These are phyloP conservation scores for Pleurotus giganteus DNA, from an alignment of 768 basidiomycete genomes.

Conservation along the genomic window DNA sequence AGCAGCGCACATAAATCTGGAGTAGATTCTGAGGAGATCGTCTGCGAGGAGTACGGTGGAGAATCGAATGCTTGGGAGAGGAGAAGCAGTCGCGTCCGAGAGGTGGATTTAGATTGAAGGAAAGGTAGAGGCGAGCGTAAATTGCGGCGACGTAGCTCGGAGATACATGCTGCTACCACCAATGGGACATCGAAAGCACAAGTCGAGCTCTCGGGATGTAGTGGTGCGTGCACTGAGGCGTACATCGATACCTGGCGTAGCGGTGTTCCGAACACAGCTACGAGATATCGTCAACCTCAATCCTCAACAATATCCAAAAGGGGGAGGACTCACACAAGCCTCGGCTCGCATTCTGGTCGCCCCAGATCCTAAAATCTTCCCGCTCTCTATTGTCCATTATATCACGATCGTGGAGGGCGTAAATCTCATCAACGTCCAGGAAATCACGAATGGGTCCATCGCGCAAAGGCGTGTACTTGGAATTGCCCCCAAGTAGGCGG, in stretches of 20 bases:
- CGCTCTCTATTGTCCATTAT: constrained; percentile 4
- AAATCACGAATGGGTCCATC: not conserved
- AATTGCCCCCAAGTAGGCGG: not conserved
- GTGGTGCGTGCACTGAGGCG: not conserved
- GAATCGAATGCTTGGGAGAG: not conserved
- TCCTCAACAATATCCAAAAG: not conserved
- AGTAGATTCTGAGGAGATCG: constrained; percentile 27
- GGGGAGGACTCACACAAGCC: not conserved
- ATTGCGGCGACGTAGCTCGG: not conserved
- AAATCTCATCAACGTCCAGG: constrained; percentile 5
- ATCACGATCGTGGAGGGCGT: constrained; percentile 1
- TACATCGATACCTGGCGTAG: constrained; percentile 7
- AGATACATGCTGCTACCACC: not conserved
- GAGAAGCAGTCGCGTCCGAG: not conserved
- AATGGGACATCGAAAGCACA: constrained; percentile 1
- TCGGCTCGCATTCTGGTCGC: not conserved
- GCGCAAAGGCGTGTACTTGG: not conserved
- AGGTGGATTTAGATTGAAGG: not conserved
- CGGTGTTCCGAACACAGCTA: not conserved
- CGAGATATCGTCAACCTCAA: not conserved
- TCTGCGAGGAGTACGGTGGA: not conserved
- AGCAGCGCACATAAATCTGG: constrained; percentile 40
- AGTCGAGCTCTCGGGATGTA: not conserved
- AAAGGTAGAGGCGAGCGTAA: not conserved
- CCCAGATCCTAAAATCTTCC: not conserved